phyloP scores from a whole-genome alignment of 2,329 filamentous ascomycete genomes.

The Exutisphaerella laricina region DNA sequence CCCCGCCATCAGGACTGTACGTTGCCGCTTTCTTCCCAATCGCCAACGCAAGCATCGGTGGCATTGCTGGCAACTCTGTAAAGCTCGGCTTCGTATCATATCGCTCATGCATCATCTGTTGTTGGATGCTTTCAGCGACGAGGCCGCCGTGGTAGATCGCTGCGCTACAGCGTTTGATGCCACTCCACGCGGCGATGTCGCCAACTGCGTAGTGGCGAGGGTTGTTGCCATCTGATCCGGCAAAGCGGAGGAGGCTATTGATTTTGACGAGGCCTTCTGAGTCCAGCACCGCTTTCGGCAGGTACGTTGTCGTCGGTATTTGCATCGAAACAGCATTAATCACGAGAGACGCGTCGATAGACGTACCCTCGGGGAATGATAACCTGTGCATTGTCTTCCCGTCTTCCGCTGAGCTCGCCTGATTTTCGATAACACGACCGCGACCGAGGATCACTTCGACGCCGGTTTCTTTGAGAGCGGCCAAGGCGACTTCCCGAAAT shows the following conservation, averaged over 20 bases:
- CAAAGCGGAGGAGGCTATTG: constrained; percentile 52
- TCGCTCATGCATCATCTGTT: constrained; percentile 49
- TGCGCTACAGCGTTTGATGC: constrained; percentile 72
- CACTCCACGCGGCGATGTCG: constrained; percentile 65
- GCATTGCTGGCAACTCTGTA: constrained; percentile 8
- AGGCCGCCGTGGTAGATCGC: constrained; percentile 69
- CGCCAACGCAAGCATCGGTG: constrained; percentile 15
- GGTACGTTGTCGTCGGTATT: constrained; percentile 56
- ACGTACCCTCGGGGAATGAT: constrained; percentile 55
- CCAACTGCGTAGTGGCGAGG: constrained; percentile 62
- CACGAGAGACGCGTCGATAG: constrained; percentile 58
- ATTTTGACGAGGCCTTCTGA: constrained; percentile 63
- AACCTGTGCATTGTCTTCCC: constrained; percentile 43
- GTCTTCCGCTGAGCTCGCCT: constrained; percentile 43
- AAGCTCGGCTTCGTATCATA: constrained; percentile 6
- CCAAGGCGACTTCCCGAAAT: constrained; percentile 58
- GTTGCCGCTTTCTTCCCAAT: constrained; percentile 13
- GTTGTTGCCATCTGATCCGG: constrained; percentile 50
- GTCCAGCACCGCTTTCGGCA: constrained; percentile 56
- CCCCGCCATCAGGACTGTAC: constrained; percentile 9
- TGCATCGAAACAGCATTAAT: constrained; percentile 64
- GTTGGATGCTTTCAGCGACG: constrained; percentile 62
- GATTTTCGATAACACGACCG: constrained; percentile 51
- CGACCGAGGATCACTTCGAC: constrained; percentile 58
- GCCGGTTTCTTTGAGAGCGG: constrained; percentile 55